Percentiles rank a stretch among this genome's conserved stretches.
These are phyloP conservation scores for Arthonia radiata DNA, from an alignment of 495 filamentous ascomycete species.

Conservation along the genomic window DNA sequence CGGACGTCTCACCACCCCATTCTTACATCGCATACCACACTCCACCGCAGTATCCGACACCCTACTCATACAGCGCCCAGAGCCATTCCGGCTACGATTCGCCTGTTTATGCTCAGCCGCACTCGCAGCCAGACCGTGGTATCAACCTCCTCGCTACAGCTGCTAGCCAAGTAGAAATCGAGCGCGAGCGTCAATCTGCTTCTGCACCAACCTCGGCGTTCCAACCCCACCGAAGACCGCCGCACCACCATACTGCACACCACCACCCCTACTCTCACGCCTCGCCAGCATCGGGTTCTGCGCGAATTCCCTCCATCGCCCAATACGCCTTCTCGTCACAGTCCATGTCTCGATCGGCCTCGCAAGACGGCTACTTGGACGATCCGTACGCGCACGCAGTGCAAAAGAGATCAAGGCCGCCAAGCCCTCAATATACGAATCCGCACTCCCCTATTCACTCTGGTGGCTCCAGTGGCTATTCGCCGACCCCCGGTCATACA, in stretches of 20 bases:
- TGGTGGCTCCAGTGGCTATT: slow-evolving; percentile 81
- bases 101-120: too few relatives aligned
- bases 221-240: too few relatives aligned
- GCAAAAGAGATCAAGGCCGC: slow-evolving; percentile 69
- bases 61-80: too few relatives aligned
- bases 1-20: slow-evolving; percentile 87
- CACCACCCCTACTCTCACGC: slow-evolving; percentile 34
- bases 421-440: slow-evolving; percentile 81
- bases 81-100: too few relatives aligned
- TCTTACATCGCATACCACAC: slow-evolving; percentile 56
- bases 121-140: slow-evolving; percentile 20
- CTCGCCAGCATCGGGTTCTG: slow-evolving; percentile 23
- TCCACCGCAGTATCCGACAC: too few relatives aligned
- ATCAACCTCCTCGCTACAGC: slow-evolving; percentile 82
- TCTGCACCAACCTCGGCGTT: slow-evolving; percentile 4
- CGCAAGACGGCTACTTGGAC: slow-evolving; percentile 69
- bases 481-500: slow-evolving; percentile 90
- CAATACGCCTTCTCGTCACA: slow-evolving; percentile 43
- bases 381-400: slow-evolving; percentile 45
- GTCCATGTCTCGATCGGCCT: slow-evolving; percentile 76
- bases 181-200: slow-evolving; percentile 29
- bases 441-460: slow-evolving; percentile 97
- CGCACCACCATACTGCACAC: slow-evolving; percentile 25
- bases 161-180: slow-evolving; percentile 65
- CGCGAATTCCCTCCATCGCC: slow-evolving; percentile 19